Conservation (phyloP, 768 basidiomycete species). For the Leucosporidium creatinivorum region DNA sequence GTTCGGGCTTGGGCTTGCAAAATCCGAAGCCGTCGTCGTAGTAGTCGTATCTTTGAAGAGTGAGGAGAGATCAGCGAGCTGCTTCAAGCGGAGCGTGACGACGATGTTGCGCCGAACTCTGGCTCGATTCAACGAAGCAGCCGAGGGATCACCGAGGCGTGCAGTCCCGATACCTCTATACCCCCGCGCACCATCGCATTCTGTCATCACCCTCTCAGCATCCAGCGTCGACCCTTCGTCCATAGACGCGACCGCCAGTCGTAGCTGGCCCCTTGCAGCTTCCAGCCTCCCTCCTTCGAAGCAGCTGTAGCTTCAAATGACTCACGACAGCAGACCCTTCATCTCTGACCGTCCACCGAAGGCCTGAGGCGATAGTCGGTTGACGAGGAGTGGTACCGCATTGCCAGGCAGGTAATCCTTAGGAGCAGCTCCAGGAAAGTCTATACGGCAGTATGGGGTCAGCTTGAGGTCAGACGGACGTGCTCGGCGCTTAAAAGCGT, state of each 20-base stretch:
- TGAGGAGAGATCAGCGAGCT: not conserved
- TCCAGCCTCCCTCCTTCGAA: not conserved
- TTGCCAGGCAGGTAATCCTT: slow-evolving; percentile 70
- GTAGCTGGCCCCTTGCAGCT: not conserved
- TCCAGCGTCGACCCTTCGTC: too few species aligned
- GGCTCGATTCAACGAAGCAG: too few species aligned
- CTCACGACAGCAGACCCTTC: slow-evolving; percentile 2
- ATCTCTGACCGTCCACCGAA: slow-evolving; percentile 42
- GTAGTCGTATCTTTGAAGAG: slow-evolving; percentile 57
- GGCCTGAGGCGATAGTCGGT: slow-evolving; percentile 80
- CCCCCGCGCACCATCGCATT: too few species aligned
- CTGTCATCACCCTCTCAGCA: too few species aligned
- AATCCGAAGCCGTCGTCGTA: slow-evolving; percentile 81
- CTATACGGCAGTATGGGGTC: too few species aligned
- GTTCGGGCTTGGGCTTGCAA: slow-evolving; percentile 55
- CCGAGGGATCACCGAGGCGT: too few species aligned
- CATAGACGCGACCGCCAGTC: too few species aligned
- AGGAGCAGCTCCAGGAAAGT: slow-evolving; percentile 66
- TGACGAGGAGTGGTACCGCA: slow-evolving; percentile 70
- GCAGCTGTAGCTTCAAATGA: not conserved
- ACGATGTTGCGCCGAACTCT: too few species aligned
- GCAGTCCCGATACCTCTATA: too few species aligned
- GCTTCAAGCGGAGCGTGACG: too few species aligned
- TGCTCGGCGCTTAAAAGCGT: too few species aligned
- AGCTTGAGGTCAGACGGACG: too few species aligned